phyloP scores from a whole-genome alignment of 176 grass and related monocot species.

The Hordeum vulgare region DNA sequence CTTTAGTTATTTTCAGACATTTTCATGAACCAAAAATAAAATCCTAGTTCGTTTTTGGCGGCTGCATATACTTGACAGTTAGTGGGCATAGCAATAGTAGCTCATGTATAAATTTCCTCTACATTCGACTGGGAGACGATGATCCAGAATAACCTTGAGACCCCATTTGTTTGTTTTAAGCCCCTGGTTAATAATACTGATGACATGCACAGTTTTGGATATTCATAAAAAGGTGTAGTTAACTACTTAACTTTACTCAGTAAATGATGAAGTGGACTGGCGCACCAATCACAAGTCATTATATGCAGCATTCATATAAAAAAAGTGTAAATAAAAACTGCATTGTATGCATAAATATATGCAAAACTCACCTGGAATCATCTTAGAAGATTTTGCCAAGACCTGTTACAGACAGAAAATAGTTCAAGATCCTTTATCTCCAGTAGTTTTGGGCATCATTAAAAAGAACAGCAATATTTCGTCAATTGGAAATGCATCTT shows the following conservation, averaged over 20 bases:
- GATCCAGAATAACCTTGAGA: neutral
- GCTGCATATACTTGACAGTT: neutral
- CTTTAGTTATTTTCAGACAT: neutral
- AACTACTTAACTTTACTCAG: neutral
- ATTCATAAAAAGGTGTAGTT: neutral
- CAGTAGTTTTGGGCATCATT: neutral
- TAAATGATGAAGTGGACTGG: neutral
- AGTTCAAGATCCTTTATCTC: neutral
- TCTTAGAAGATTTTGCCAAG: slow-evolving; percentile 95
- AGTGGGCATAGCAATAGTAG: neutral
- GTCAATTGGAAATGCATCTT: neutral
- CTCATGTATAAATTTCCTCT: neutral
- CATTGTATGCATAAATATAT: neutral
- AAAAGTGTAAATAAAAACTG: neutral
- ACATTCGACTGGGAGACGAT: neutral
- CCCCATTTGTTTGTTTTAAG: neutral
- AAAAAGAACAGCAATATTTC: neutral
- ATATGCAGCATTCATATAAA: neutral
- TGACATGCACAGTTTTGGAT: neutral
- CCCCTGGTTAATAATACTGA: neutral
- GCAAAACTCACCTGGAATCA: slow-evolving; percentile 86
- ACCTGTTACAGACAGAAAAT: slow-evolving; percentile 49
- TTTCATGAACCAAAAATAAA: neutral
- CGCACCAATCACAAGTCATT: neutral
- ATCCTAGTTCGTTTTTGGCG: neutral